Evolutionary conservation across 176 grass and related monocot species (phyloP).

Genomic region (Saccharum spontaneum): DNA sequence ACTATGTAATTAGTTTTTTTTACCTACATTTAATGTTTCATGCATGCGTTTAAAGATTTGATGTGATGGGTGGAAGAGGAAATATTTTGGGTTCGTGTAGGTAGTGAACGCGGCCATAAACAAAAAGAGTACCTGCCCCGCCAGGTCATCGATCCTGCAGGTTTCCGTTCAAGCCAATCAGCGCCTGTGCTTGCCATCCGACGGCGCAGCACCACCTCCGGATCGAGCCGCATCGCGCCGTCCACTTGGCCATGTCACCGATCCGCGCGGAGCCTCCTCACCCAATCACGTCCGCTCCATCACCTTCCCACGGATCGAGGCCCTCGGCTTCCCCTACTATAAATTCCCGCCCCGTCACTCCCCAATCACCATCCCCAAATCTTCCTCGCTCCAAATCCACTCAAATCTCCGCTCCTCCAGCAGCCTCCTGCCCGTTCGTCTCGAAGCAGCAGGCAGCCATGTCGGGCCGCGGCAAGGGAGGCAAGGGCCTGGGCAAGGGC

Average conservation of each 20-base stretch:
- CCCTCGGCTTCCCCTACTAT: not conserved
- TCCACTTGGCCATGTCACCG: conserved; percentile 28
- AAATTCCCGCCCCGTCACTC: not conserved
- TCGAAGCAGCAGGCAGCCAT: conserved; percentile 28
- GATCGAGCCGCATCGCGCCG: not conserved
- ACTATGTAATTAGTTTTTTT: too few relatives aligned
- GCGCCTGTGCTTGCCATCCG: not conserved
- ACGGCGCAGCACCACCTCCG: not conserved
- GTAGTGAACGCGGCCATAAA: too few relatives aligned
- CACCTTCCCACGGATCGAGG: conserved; percentile 7
- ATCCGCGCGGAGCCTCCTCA: conserved; percentile 1
- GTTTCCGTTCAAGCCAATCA: not conserved
- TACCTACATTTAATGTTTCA: too few relatives aligned
- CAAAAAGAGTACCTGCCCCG: not conserved
- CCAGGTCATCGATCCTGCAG: conserved; percentile 6
- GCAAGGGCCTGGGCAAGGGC: conserved; percentile 78
- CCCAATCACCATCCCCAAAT: conserved; percentile 3
- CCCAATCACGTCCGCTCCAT: conserved; percentile 1
- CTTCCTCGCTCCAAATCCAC: not conserved
- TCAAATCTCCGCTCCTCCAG: not conserved
- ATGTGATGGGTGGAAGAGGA: too few relatives aligned
- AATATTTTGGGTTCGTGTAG: too few relatives aligned
- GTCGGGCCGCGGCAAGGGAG: conserved; percentile 81
- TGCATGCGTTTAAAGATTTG: too few relatives aligned
- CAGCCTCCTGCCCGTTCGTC: not conserved